Percentiles rank a stretch among this genome's conserved stretches.
These are phyloP conservation scores for Moelleriella libera DNA, from an alignment of 2,329 filamentous ascomycete species.

Conservation along the genomic window DNA sequence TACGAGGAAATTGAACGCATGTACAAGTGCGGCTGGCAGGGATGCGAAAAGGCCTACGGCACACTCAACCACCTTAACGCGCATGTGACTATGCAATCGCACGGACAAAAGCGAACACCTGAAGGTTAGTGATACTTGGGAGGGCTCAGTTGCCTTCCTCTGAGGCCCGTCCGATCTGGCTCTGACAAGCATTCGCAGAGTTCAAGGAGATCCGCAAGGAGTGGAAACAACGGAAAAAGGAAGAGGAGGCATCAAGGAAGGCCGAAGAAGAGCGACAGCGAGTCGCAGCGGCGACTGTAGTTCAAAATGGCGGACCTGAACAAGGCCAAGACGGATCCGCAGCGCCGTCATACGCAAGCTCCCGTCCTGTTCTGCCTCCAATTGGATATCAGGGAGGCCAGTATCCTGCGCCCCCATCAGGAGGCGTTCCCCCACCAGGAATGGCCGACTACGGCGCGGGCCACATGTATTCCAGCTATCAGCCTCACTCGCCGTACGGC, in stretches of 20 bases:
- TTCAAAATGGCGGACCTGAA: slow-evolving; percentile 34
- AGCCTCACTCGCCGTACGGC: slow-evolving; percentile 44
- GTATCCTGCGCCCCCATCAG: slow-evolving; percentile 49
- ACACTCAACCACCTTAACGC: slow-evolving; percentile 96
- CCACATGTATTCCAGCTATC: slow-evolving; percentile 44
- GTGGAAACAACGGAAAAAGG: slow-evolving; percentile 99
- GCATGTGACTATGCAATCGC: slow-evolving; percentile 97
- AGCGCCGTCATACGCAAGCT: slow-evolving; percentile 40
- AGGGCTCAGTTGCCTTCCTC: neutral
- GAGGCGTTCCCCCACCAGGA: slow-evolving; percentile 33
- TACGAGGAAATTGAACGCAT: slow-evolving; percentile 99
- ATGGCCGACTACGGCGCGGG: slow-evolving; percentile 39
- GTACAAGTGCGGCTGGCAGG: slow-evolving; percentile 99
- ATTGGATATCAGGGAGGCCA: slow-evolving; percentile 58
- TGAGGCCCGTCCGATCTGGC: neutral
- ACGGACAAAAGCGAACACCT: slow-evolving; percentile 85
- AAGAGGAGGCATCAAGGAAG: slow-evolving; percentile 83
- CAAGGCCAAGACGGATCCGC: slow-evolving; percentile 26
- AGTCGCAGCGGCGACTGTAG: slow-evolving; percentile 11
- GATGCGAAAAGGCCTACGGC: slow-evolving; percentile 96
- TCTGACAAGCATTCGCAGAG: slow-evolving; percentile 38
- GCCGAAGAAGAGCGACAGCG: slow-evolving; percentile 75
- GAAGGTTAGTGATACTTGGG: slow-evolving; percentile 57
- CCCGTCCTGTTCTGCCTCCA: slow-evolving; percentile 52
- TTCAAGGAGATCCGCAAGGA: slow-evolving; percentile 99